These are phyloP conservation scores for Claviceps arundinis DNA, from an alignment of 2,329 filamentous ascomycete genomes.

Conservation along the genomic window DNA sequence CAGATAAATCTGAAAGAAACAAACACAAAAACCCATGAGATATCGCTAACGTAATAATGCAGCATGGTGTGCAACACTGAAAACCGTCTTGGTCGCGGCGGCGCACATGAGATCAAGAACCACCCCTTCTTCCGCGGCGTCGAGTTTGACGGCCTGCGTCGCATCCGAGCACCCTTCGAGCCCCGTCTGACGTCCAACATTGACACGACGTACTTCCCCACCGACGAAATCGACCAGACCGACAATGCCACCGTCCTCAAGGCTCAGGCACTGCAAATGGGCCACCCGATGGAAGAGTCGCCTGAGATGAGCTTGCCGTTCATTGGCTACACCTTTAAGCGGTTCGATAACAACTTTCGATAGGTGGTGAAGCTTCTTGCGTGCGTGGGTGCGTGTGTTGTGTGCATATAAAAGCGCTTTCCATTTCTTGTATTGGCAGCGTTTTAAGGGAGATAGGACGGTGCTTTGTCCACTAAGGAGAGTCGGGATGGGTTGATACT, in stretches of 20 bases:
- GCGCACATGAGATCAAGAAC: conserved; percentile 81
- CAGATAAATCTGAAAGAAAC: too few species aligned
- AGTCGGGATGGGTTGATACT: too few species aligned
- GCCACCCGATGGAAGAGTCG: conserved; percentile 56
- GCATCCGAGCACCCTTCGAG: conserved; percentile 91
- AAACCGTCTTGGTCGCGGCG: conserved; percentile 75
- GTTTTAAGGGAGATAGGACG: not conserved
- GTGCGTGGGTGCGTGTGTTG: not conserved
- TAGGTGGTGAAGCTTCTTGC: conserved; percentile 15
- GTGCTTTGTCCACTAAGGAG: too few species aligned
- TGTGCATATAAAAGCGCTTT: not conserved
- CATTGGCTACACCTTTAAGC: conserved; percentile 64
- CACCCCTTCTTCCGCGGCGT: conserved; percentile 97
- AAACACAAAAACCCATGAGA: not conserved
- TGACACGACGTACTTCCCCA: conserved; percentile 97
- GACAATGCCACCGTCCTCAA: conserved; percentile 81
- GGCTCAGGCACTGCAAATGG: conserved; percentile 64
- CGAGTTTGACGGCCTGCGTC: conserved; percentile 82
- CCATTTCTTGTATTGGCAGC: not conserved
- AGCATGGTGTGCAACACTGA: conserved; percentile 91
- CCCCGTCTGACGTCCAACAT: conserved; percentile 85
- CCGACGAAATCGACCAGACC: conserved; percentile 94
- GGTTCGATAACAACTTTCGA: conserved; percentile 65
- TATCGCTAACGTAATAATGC: not conserved
- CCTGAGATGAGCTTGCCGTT: conserved; percentile 91